A percentile compares a stretch with the other conserved stretches of the same genome.
phyloP scores from a whole-genome alignment of 352 stramenopile genomes.

The Phytophthora palmivora region DNA sequence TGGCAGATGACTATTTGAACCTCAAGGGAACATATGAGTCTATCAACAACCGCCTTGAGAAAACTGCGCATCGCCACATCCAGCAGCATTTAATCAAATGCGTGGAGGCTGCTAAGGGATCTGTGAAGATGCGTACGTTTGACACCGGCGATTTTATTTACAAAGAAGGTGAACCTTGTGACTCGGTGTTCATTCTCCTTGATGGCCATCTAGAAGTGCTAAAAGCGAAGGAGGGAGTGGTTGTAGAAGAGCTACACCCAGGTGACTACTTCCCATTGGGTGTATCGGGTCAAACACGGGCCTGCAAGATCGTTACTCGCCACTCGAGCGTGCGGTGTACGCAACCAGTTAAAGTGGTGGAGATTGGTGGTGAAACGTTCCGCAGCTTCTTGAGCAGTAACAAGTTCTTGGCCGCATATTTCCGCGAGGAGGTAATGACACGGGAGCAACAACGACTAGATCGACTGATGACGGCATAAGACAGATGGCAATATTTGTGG shows the following conservation, averaged over 20 bases:
- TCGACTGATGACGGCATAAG: conserved; percentile 50
- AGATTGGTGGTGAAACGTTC: conserved; percentile 85
- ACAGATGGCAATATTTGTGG: not conserved
- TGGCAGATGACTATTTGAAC: conserved; percentile 83
- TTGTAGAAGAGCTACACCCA: conserved; percentile 73
- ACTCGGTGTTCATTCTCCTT: conserved; percentile 85
- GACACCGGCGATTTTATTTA: conserved; percentile 75
- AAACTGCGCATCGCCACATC: conserved; percentile 63
- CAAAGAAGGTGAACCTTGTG: conserved; percentile 74
- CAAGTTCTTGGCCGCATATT: conserved; percentile 85
- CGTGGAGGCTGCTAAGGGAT: conserved; percentile 74
- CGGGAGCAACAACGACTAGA: conserved; percentile 70
- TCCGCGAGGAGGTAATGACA: conserved; percentile 71
- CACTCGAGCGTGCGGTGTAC: conserved; percentile 79
- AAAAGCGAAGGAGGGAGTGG: conserved; percentile 64
- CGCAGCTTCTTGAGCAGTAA: conserved; percentile 86
- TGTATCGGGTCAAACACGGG: conserved; percentile 70
- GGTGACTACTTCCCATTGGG: conserved; percentile 87
- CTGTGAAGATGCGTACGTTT: conserved; percentile 70
- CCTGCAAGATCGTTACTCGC: conserved; percentile 72
- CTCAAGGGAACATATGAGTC: conserved; percentile 77
- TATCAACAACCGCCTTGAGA: conserved; percentile 74
- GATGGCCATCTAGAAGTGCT: conserved; percentile 79
- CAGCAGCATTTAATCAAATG: conserved; percentile 82
- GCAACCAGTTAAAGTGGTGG: conserved; percentile 70